Base-by-base conservation (phyloP, 179 eudicot species). In the Pouteria campechiana region DNA sequence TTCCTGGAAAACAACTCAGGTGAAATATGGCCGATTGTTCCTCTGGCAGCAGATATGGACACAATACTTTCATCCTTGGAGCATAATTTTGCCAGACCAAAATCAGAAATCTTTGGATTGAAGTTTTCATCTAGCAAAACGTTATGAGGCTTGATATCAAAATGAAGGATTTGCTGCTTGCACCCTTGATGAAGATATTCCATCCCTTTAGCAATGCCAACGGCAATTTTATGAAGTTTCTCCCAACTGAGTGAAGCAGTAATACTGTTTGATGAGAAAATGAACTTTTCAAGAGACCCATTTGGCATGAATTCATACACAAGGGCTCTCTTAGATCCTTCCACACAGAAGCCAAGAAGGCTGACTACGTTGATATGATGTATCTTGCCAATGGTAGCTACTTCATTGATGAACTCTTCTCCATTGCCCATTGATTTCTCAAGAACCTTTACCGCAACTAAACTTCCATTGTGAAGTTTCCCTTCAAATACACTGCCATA, bases 361-460 rank as follows among this genome's bases (percentile, higher is more conserved):
- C 52, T 58, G 5, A 66, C 72, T 20, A 66, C 63, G 23, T 67
- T 67, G 7, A 61, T 21, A 16, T 67, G 72, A 46, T 61, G 72
- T 41, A 60, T 60, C 20, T 13, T 37, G 5, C 62, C 66, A 4
- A 65, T 59, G 2, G 53, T 65, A 3, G 39, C 49, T 6, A 65
- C 71, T 39, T 66, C 72, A n/a, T 44, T 55, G 41, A 60, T 60
- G 47, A 66, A 66, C 1, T 65, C 72, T 8, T 60, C 66, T 13
- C 66, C 72, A 1, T 49, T 33, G 18, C 57, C 65, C 23, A 44
- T 60, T 8, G 15, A 11, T 23, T 32, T 25, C 34, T 54, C 45
- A 8, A 65, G 62, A n/a, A 65, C 55, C 50, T 65, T 65, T 1
- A 60, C 67, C 0, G 67, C 72, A 5, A 66, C 63, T 10, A 32